Percentiles rank a stretch among this genome's conserved stretches.
These are phyloP conservation scores for Sphagnurus paluster DNA, from an alignment of 1,284 basidiomycete genomes.

Conservation along the genomic window DNA sequence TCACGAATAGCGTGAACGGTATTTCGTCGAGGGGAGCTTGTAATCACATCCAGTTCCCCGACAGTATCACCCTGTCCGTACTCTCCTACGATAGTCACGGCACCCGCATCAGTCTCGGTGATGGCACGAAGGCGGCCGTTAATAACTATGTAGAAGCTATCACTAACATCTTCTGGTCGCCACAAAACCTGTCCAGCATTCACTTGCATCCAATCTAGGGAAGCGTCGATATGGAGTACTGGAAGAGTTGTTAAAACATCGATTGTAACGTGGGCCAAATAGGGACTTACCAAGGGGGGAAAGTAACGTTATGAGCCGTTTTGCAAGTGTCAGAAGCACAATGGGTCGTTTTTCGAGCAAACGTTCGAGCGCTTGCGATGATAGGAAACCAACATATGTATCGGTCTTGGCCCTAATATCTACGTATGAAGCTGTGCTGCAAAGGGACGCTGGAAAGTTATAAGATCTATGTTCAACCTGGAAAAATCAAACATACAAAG, in stretches of 20 bases:
- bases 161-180: slow-evolving; percentile 86
- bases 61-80: slow-evolving; percentile 92
- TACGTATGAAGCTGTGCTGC: slow-evolving; percentile 91
- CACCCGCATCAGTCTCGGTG: slow-evolving; percentile 67
- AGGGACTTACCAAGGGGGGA: slow-evolving; percentile 77
- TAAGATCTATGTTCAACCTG: slow-evolving; percentile 2
- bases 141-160: slow-evolving; percentile 98
- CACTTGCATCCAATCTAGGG: slow-evolving; percentile 98
- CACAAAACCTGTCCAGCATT: slow-evolving; percentile 92
- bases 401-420: slow-evolving; percentile 98
- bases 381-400: slow-evolving; percentile 93
- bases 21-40: slow-evolving; percentile 82
- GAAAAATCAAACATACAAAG: slow-evolving; percentile 54
- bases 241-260: slow-evolving; percentile 10
- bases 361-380: slow-evolving; percentile 85
- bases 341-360: slow-evolving; percentile 94
- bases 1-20: slow-evolving; percentile 98
- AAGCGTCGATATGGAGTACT: slow-evolving; percentile 97
- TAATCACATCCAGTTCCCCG: slow-evolving; percentile 97
- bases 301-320: slow-evolving; percentile 90
- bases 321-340: slow-evolving; percentile 94
- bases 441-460: slow-evolving; percentile 70
- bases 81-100: slow-evolving; percentile 85
- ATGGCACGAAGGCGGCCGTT: slow-evolving; percentile 93
- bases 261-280: background rate